Percentiles rank a stretch among this genome's conserved stretches.
Evolutionary conservation across 2,329 filamentous ascomycete species (phyloP).

Genomic region (Chaetomiaceae sp.): DNA sequence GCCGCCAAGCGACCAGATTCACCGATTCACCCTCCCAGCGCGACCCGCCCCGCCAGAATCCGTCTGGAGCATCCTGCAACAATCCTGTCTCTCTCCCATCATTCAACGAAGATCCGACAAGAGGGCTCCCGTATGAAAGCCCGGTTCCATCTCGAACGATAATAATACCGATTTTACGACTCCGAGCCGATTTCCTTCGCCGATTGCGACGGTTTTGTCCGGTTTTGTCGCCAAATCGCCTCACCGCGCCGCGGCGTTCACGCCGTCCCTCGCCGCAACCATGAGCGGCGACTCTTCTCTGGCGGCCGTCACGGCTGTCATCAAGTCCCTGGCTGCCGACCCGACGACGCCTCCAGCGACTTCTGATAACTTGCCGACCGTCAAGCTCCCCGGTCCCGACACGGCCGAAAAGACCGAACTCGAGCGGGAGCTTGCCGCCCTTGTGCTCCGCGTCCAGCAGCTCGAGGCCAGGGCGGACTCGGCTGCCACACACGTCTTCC

Average conservation of each 20-base stretch:
- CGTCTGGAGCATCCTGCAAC: background rate
- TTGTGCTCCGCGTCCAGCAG: slow-evolving; percentile 72
- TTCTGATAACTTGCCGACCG: slow-evolving; percentile 32
- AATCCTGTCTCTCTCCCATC: background rate
- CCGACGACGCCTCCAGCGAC: slow-evolving; percentile 22
- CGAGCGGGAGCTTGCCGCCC: slow-evolving; percentile 76
- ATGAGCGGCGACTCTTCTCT: slow-evolving; percentile 32
- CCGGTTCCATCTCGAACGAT: background rate
- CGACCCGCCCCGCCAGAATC: slow-evolving; percentile 11
- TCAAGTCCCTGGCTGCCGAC: slow-evolving; percentile 31
- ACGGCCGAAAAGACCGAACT: slow-evolving; percentile 71
- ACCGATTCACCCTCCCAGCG: background rate
- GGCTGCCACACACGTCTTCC: slow-evolving; percentile 53
- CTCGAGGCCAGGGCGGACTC: slow-evolving; percentile 74
- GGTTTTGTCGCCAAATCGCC: slow-evolving; percentile 12
- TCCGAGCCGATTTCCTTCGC: background rate
- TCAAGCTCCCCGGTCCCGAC: slow-evolving; percentile 73
- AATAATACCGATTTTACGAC: background rate
- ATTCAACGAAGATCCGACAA: background rate
- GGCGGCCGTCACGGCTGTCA: slow-evolving; percentile 29
- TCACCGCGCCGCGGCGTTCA: slow-evolving; percentile 17
- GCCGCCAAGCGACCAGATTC: slow-evolving; percentile 4
- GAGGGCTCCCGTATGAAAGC: background rate
- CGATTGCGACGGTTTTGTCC: background rate
- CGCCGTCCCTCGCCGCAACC: slow-evolving; percentile 17